A percentile compares a stretch with the other conserved stretches of the same genome.
phyloP scores from a whole-genome alignment of 345 rosid species.

The Turnera subulata region DNA sequence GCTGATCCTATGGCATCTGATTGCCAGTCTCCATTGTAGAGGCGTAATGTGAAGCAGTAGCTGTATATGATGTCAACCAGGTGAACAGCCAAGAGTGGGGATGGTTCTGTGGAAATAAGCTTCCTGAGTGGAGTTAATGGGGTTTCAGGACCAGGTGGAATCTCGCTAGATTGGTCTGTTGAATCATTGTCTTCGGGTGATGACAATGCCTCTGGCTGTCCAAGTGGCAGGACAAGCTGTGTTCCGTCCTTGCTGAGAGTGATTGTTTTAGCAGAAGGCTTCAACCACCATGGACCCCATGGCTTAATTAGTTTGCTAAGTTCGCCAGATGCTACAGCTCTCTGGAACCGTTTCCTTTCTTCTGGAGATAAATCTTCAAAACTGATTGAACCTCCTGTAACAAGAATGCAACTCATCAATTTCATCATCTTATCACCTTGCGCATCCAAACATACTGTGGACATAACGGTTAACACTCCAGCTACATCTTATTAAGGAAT shows the following conservation, averaged over 20 bases:
- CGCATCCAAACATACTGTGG: too few relatives aligned
- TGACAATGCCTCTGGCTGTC: conserved; percentile 20
- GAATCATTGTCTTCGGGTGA: conserved; percentile 16
- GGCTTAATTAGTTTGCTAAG: conserved; percentile 82
- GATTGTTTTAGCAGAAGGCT: conserved; percentile 56
- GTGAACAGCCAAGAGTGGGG: conserved; percentile 69
- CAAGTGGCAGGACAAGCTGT: conserved; percentile 52
- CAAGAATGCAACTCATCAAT: not conserved
- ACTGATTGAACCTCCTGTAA: conserved; percentile 48
- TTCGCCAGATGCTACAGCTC: conserved; percentile 87
- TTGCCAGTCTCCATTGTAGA: conserved; percentile 88
- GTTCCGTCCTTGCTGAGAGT: conserved; percentile 59
- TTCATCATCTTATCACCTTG: conserved; percentile 3
- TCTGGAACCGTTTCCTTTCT: conserved; percentile 72
- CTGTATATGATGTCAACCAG: conserved; percentile 63
- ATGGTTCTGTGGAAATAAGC: conserved; percentile 61
- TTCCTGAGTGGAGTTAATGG: conserved; percentile 50
- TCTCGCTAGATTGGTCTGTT: conserved; percentile 29
- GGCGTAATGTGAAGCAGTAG: conserved; percentile 75
- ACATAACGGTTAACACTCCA: too few relatives aligned
- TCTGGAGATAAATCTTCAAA: conserved; percentile 65
- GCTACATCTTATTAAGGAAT: conserved; percentile 11
- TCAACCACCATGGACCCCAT: conserved; percentile 99
- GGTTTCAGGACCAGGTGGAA: conserved; percentile 70
- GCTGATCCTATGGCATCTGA: conserved; percentile 68